Percentiles rank a stretch among this genome's conserved stretches.
Conservation (phyloP, 2,329 filamentous ascomycete genomes). For the Fusarium sterilihyphosum region DNA sequence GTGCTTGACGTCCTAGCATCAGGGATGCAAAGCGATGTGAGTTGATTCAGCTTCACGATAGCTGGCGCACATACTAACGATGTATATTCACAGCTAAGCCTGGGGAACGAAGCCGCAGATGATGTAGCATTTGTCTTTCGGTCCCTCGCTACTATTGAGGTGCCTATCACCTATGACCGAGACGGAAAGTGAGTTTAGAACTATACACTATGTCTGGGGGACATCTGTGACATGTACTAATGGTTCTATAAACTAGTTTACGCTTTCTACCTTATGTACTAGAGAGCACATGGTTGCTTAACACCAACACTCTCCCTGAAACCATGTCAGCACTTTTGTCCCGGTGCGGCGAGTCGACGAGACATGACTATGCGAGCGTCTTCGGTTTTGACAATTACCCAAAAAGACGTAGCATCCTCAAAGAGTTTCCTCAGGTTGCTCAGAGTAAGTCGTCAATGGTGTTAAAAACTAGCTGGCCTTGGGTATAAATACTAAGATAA, state of each 20-base stretch:
- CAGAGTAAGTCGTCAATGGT: background rate
- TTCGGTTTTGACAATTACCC: no score
- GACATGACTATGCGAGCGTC: no score
- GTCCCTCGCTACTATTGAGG: background rate
- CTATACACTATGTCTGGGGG: no score
- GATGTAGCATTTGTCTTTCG: background rate
- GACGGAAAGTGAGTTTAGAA: background rate
- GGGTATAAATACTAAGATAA: background rate
- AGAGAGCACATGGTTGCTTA: no score
- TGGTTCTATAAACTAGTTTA: no score
- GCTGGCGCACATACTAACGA: background rate
- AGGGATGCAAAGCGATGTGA: no score
- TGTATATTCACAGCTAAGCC: background rate
- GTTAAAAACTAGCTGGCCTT: background rate
- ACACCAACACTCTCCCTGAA: fast-evolving
- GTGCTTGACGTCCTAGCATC: no score
- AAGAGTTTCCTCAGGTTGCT: fast-evolving
- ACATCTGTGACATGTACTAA: no score
- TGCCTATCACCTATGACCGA: background rate
- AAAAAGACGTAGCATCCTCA: fast-evolving
- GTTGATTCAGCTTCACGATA: background rate
- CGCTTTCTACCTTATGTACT: no score
- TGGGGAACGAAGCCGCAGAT: background rate
- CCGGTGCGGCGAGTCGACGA: background rate
- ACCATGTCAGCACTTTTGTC: background rate